phyloP scores from a whole-genome alignment of 495 filamentous ascomycete genomes.

The Talaromyces nanjingensis region DNA sequence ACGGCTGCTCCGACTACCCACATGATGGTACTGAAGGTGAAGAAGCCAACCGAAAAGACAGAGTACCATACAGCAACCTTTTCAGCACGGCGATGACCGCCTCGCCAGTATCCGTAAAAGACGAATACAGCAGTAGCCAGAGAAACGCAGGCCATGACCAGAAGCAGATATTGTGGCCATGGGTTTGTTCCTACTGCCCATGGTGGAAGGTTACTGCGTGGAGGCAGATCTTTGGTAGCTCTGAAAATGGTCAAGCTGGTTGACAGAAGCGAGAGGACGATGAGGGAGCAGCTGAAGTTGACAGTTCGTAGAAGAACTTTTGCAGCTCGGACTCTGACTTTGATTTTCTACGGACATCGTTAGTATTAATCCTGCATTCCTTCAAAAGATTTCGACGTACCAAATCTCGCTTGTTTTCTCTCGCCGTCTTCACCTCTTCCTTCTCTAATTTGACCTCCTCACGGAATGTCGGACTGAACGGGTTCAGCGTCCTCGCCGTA shows the following conservation, averaged over 20 bases:
- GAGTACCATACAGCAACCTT: constrained; percentile 93
- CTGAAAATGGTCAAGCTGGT: constrained; percentile 86
- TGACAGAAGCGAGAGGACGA: constrained; percentile 81
- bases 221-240: constrained; percentile 62
- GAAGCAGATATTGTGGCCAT: constrained; percentile 85
- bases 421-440: constrained; percentile 68
- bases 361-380: no score
- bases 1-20: constrained; percentile 85
- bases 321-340: constrained; percentile 84
- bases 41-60: constrained; percentile 83
- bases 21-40: constrained; percentile 88
- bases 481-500: constrained; percentile 57
- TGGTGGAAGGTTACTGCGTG: constrained; percentile 69
- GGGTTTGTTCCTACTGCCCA: constrained; percentile 74
- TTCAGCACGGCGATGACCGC: constrained; percentile 82
- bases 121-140: constrained; percentile 71
- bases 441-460: constrained; percentile 81
- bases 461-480: constrained; percentile 80
- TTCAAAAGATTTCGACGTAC: no score
- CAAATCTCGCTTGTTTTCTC: constrained; percentile 75
- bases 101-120: constrained; percentile 80
- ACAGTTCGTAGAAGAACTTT: constrained; percentile 90
- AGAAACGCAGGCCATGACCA: constrained; percentile 71
- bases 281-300: constrained; percentile 94
- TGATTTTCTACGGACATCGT: constrained; percentile 61